phyloP scores from a whole-genome alignment of 1,284 basidiomycete species.

The Malassezia cuniculi region DNA sequence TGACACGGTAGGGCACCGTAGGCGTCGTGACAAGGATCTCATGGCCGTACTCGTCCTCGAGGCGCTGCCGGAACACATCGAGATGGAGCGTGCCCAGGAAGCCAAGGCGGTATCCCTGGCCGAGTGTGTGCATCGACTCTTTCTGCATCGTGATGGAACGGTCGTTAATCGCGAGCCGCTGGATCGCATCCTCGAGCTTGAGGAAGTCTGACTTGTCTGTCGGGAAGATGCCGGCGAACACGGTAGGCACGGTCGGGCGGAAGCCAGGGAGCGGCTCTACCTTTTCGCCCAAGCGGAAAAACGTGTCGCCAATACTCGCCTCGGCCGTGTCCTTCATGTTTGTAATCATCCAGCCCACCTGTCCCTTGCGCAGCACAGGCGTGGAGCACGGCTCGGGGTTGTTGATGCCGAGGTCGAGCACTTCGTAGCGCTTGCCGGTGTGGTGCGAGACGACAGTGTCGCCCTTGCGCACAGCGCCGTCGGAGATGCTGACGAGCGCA shows the following conservation, averaged over 20 bases:
- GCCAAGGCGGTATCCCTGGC: constrained; percentile 85
- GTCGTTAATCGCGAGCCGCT: constrained; percentile 70
- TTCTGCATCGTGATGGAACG: constrained; percentile 79
- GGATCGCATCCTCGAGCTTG: constrained; percentile 90
- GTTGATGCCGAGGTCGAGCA: constrained; percentile 81
- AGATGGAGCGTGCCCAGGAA: constrained; percentile 93
- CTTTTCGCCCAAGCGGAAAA: constrained; percentile 61
- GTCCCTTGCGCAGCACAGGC: constrained; percentile 60
- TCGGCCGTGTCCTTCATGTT: constrained; percentile 98
- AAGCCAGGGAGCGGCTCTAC: constrained; percentile 84
- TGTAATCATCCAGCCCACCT: constrained; percentile 63
- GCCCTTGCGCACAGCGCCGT: constrained; percentile 52
- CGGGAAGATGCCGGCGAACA: constrained; percentile 90
- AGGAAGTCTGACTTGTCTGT: constrained; percentile 79
- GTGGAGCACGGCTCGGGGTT: constrained; percentile 52
- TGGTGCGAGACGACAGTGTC: constrained; percentile 63
- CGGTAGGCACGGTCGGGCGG: constrained; percentile 86
- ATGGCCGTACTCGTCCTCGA: constrained; percentile 77
- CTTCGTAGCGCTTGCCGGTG: constrained; percentile 79
- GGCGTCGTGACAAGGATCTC: constrained; percentile 40
- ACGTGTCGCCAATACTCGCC: constrained; percentile 86
- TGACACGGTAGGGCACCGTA: constrained; percentile 38
- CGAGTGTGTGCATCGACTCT: constrained; percentile 83
- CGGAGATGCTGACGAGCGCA: constrained; percentile 65
- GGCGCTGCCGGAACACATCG: constrained; percentile 86